Conservation (phyloP, 495 filamentous ascomycete species). For the Penicilliopsis zonata region DNA sequence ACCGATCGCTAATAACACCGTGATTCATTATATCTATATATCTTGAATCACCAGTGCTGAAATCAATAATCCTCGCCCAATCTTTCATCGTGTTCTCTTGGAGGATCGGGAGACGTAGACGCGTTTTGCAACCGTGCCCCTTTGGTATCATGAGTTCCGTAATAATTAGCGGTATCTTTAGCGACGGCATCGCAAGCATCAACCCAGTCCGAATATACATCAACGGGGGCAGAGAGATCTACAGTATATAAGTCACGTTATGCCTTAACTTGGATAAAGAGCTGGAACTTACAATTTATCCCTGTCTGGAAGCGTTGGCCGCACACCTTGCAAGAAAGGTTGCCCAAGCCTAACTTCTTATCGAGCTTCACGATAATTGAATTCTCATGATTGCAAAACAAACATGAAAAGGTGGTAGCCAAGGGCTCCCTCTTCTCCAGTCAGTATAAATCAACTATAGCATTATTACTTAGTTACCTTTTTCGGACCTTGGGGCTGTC, state of each 20-base stretch:
- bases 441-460: constrained; percentile 2
- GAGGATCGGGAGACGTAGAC: constrained; percentile 4
- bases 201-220: constrained; percentile 97
- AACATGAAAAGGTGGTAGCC: constrained; percentile 81
- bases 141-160: constrained; percentile 33
- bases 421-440: constrained; percentile 63
- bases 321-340: constrained; percentile 82
- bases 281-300: constrained; percentile 71
- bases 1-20: no score
- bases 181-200: constrained; percentile 85
- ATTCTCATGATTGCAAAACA: constrained; percentile 97
- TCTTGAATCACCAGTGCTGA: neutral
- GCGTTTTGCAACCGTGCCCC: constrained; percentile 9
- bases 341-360: constrained; percentile 77
- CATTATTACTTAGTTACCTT: constrained; percentile 42
- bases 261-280: neutral
- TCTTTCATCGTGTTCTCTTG: constrained; percentile 7
- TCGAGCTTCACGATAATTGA: constrained; percentile 80
- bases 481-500: constrained; percentile 70
- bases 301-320: constrained; percentile 84
- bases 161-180: constrained; percentile 45
- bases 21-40: neutral
- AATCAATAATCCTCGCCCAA: constrained; percentile 22
- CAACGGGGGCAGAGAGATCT: constrained; percentile 83
- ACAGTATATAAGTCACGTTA: constrained; percentile 3